These are phyloP conservation scores for Elaeis oleifera DNA, from an alignment of 202 grass and related monocot genomes.

Conservation along the genomic window DNA sequence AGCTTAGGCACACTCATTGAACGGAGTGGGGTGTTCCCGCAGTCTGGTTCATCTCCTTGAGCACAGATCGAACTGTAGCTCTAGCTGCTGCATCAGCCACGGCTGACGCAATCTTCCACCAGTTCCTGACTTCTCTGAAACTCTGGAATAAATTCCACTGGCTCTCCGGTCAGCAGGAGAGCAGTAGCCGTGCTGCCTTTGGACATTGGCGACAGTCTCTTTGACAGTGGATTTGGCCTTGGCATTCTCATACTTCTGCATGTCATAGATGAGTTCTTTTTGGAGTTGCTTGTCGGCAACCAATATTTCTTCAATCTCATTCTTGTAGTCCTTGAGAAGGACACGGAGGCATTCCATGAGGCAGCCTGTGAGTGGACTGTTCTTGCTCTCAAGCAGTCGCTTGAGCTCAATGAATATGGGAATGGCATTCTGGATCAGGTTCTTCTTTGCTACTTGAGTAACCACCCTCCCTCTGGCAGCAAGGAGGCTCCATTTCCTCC, in stretches of 20 bases:
- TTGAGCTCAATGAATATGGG: constrained; percentile 94
- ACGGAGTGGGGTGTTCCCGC: constrained; percentile 37
- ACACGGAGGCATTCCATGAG: constrained; percentile 72
- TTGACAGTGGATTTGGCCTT: constrained; percentile 39
- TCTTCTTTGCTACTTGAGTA: constrained; percentile 90
- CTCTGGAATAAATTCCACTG: not conserved
- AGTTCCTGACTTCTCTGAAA: constrained; percentile 11
- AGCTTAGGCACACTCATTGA: constrained; percentile 74
- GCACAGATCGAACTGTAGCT: constrained; percentile 43
- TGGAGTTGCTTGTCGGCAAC: constrained; percentile 89
- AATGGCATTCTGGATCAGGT: constrained; percentile 77
- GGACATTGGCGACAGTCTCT: not conserved
- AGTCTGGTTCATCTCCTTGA: constrained; percentile 66
- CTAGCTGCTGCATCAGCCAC: constrained; percentile 27
- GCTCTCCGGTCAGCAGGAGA: constrained; percentile 9
- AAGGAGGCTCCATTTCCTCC: constrained; percentile 24
- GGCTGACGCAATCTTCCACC: constrained; percentile 2
- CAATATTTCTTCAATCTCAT: constrained; percentile 88
- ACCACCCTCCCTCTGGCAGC: constrained; percentile 63
- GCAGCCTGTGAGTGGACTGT: constrained; percentile 70
- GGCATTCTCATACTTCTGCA: constrained; percentile 57
- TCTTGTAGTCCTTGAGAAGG: constrained; percentile 91
- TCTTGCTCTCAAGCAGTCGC: constrained; percentile 76
- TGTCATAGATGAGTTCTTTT: constrained; percentile 87
- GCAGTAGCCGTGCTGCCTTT: constrained; percentile 29